Conservation (phyloP, 345 rosid species). For the Kandelia obovata region DNA sequence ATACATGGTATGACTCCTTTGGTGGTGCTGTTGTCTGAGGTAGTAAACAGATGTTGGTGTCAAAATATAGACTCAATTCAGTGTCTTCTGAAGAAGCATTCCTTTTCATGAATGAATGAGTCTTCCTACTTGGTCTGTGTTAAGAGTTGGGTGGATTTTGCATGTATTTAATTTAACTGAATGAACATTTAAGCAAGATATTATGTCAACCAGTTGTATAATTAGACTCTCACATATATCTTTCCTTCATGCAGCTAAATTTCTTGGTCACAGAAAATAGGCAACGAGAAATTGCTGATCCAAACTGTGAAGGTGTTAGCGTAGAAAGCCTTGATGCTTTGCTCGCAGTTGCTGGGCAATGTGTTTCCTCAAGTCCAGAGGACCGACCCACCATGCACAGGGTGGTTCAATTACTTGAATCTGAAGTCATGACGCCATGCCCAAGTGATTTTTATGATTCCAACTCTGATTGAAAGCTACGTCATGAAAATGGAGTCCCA, state of each 20-base stretch:
- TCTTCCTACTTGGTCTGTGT: not conserved
- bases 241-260: conserved; percentile 62
- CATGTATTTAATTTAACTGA: not conserved
- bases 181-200: not conserved
- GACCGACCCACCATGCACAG: conserved; percentile 97
- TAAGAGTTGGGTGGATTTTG: not conserved
- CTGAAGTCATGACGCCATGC: conserved; percentile 98
- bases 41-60: too few species aligned
- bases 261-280: conserved; percentile 63
- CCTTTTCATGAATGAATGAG: not conserved
- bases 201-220: not conserved
- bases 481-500: conserved; percentile 11
- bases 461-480: conserved; percentile 59
- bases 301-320: conserved; percentile 73
- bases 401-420: conserved; percentile 86
- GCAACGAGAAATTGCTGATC: conserved; percentile 66
- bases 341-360: conserved; percentile 73
- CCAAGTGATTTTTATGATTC: conserved; percentile 97
- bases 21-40: too few species aligned
- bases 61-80: not conserved
- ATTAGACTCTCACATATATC: not conserved
- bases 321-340: conserved; percentile 76
- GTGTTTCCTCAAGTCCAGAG: conserved; percentile 74
- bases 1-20: too few species aligned
- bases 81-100: not conserved